Conservation (phyloP, 352 stramenopile genomes). For the Plasmopara muralis region DNA sequence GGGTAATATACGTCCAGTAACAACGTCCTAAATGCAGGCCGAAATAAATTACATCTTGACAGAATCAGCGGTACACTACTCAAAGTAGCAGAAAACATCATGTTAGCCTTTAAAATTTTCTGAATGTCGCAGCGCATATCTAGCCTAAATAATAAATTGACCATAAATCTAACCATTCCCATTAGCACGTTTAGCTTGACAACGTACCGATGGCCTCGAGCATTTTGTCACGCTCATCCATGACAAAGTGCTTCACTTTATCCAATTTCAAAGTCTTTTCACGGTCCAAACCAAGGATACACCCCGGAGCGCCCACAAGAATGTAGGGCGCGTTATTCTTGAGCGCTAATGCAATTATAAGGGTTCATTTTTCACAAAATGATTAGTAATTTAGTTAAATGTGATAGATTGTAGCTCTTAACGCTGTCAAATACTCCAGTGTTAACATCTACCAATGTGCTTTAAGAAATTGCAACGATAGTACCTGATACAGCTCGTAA, state of each 20-base stretch:
- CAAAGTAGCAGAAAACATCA: slow-evolving; percentile 99
- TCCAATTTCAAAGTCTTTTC: slow-evolving; percentile 98
- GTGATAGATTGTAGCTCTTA: slow-evolving; percentile 5
- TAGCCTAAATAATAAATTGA: no score
- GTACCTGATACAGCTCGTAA: no score
- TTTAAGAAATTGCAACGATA: no score
- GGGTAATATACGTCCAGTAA: background rate
- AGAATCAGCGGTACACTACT: slow-evolving; percentile 99
- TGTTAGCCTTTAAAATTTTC: slow-evolving; percentile 98
- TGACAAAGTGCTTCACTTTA: slow-evolving; percentile 99
- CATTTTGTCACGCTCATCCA: slow-evolving; percentile 99
- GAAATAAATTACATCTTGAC: slow-evolving; percentile 90
- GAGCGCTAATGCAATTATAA: slow-evolving; percentile 57
- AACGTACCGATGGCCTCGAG: slow-evolving; percentile 92
- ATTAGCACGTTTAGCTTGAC: no score
- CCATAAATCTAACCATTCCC: no score
- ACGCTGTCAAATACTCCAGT: slow-evolving; percentile 96
- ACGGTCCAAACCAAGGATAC: slow-evolving; percentile 83
- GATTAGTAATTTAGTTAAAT: no score
- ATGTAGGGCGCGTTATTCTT: slow-evolving; percentile 96
- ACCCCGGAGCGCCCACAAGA: slow-evolving; percentile 97
- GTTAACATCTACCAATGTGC: slow-evolving; percentile 90
- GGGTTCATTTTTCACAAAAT: slow-evolving; percentile 1
- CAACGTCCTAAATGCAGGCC: background rate
- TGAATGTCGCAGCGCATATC: slow-evolving; percentile 99